Conservation (phyloP, 768 basidiomycete genomes). For the Boletellus ananas region DNA sequence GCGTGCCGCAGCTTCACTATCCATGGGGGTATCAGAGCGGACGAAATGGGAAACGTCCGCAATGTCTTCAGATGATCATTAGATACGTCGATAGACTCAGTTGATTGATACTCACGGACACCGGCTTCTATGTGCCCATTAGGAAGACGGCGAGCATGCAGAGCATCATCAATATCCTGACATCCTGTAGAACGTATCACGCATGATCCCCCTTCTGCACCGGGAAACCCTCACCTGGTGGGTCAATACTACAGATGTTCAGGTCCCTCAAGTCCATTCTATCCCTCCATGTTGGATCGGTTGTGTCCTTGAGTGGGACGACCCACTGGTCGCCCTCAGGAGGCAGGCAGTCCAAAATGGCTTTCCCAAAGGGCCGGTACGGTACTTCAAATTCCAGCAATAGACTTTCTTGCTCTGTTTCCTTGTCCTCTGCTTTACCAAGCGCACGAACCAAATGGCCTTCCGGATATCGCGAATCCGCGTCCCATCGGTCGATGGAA, state of each 20-base stretch:
- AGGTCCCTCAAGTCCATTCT: slow-evolving; percentile 84
- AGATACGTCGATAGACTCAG: background rate
- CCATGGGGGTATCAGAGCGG: slow-evolving; percentile 90
- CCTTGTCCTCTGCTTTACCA: slow-evolving; percentile 89
- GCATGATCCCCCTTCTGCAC: background rate
- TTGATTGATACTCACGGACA: slow-evolving; percentile 70
- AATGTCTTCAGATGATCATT: slow-evolving; percentile 59
- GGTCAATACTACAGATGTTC: slow-evolving; percentile 95
- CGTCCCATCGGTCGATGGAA: slow-evolving; percentile 90
- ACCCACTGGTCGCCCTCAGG: slow-evolving; percentile 88
- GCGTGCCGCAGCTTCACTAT: slow-evolving; percentile 89
- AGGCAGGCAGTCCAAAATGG: slow-evolving; percentile 89
- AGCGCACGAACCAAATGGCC: slow-evolving; percentile 95
- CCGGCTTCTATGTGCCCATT: slow-evolving; percentile 97
- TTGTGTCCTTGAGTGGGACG: slow-evolving; percentile 70
- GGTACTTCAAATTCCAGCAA: slow-evolving; percentile 94
- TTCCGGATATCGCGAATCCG: slow-evolving; percentile 86
- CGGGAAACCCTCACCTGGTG: slow-evolving; percentile 57
- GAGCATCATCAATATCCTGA: slow-evolving; percentile 97
- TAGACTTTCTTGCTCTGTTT: slow-evolving; percentile 93
- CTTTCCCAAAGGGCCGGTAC: slow-evolving; percentile 94
- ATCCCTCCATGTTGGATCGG: slow-evolving; percentile 64
- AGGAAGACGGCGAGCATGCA: slow-evolving; percentile 82
- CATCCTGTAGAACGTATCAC: slow-evolving; percentile 53
- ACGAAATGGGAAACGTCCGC: slow-evolving; percentile 99